phyloP scores from a whole-genome alignment of 805 yeast genomes.

The Metschnikowia kunwiensis region DNA sequence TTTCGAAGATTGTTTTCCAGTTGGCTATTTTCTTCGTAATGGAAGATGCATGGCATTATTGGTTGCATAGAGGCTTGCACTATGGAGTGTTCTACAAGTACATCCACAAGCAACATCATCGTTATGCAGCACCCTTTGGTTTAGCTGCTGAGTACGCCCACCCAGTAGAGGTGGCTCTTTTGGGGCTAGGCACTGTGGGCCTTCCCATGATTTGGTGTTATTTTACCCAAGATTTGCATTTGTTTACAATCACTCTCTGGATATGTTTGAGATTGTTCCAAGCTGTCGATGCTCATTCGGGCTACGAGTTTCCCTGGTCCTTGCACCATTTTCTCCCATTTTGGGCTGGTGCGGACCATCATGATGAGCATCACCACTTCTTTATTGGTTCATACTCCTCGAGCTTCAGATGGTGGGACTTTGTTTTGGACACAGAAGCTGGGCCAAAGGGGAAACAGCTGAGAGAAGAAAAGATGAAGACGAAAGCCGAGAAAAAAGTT shows the following conservation, averaged over 20 bases:
- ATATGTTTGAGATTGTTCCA: constrained; percentile 84
- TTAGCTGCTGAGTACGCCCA: constrained; percentile 97
- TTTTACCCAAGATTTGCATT: constrained; percentile 68
- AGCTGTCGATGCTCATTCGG: constrained; percentile 97
- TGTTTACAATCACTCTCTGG: constrained; percentile 89
- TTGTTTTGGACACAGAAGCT: constrained; percentile 80
- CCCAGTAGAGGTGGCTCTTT: constrained; percentile 84
- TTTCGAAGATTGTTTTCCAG: constrained; percentile 58
- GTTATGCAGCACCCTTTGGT: constrained; percentile 97
- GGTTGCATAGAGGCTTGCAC: constrained; percentile 90
- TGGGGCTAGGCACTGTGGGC: constrained; percentile 96
- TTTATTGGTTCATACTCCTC: constrained; percentile 95
- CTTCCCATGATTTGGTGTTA: constrained; percentile 77
- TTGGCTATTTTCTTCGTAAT: constrained; percentile 73
- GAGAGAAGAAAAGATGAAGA: constrained; percentile 64
- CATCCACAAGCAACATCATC: constrained; percentile 96
- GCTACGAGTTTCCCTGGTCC: constrained; percentile 97
- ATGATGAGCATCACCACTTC: constrained; percentile 94
- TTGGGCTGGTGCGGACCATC: constrained; percentile 99
- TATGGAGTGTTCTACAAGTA: constrained; percentile 84
- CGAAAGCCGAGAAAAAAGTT: constrained; percentile 46
- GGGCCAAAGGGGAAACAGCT: constrained; percentile 75
- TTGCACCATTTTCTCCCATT: constrained; percentile 87
- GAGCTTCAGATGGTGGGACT: constrained; percentile 96
- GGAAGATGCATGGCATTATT: constrained; percentile 97